These are phyloP conservation scores for Pochonia chlamydosporia DNA, from an alignment of 2,329 filamentous ascomycete genomes.

Conservation along the genomic window DNA sequence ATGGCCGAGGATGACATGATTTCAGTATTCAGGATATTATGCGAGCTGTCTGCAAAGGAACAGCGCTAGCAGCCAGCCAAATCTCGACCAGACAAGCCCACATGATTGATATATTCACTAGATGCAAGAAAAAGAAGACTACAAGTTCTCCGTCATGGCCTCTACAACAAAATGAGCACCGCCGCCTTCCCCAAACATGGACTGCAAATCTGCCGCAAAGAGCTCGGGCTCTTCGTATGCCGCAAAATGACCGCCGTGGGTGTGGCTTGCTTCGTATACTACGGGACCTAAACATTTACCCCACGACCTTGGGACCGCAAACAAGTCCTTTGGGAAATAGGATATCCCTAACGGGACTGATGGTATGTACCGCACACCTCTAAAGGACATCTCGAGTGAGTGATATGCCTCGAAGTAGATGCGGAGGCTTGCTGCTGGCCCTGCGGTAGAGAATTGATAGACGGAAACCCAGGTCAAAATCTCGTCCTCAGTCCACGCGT, in stretches of 20 bases:
- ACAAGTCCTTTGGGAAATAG: conserved; percentile 54
- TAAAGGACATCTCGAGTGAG: conserved; percentile 12
- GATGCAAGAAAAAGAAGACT: too few relatives aligned
- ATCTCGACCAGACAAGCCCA: too few relatives aligned
- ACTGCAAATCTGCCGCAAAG: conserved; percentile 45
- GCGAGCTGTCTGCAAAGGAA: too few relatives aligned
- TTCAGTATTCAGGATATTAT: conserved; percentile 15
- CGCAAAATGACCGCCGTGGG: conserved; percentile 55
- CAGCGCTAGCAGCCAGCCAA: too few relatives aligned
- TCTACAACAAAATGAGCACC: not conserved
- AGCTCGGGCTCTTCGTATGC: conserved; percentile 51
- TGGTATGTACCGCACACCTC: conserved; percentile 20
- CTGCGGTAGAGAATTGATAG: conserved; percentile 65
- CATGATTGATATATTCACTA: too few relatives aligned
- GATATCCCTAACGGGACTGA: conserved; percentile 40
- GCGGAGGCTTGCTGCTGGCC: conserved; percentile 58
- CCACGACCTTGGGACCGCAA: conserved; percentile 49
- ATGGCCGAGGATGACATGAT: conserved; percentile 23
- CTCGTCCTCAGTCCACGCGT: conserved; percentile 71
- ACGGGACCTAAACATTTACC: conserved; percentile 53
- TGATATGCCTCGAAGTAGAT: conserved; percentile 69
- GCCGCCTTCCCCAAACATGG: conserved; percentile 43
- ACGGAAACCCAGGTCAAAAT: conserved; percentile 69
- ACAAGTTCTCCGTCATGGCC: not conserved
- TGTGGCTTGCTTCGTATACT: conserved; percentile 47